A percentile compares a stretch with the other conserved stretches of the same genome.
These are phyloP conservation scores for Globisporangium spinosum DNA, from an alignment of 352 stramenopile genomes.

Conservation along the genomic window DNA sequence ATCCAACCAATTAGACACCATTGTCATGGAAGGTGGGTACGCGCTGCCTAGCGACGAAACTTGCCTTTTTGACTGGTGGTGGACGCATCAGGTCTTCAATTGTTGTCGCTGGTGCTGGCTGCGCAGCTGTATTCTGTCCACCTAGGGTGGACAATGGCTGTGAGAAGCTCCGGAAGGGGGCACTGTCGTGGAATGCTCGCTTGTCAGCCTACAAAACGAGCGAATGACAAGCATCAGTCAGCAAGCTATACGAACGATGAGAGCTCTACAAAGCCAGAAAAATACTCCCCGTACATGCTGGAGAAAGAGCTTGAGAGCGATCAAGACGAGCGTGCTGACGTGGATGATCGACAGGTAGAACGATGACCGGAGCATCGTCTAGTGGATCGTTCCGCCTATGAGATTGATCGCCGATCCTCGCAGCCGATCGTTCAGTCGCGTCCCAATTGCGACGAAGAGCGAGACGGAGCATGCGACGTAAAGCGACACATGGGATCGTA, in stretches of 20 bases:
- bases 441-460: slow-evolving; percentile 57
- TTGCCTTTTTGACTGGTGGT: slow-evolving; percentile 28
- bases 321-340: slow-evolving; percentile 54
- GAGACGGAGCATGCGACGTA: slow-evolving; percentile 41
- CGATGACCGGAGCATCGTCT: slow-evolving; percentile 57
- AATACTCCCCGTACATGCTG: slow-evolving; percentile 42
- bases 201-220: slow-evolving; percentile 25
- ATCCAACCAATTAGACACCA: not conserved
- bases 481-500: slow-evolving; percentile 51
- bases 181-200: not conserved
- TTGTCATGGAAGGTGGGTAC: not conserved
- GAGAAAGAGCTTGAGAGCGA: slow-evolving; percentile 74
- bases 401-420: slow-evolving; percentile 74
- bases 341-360: slow-evolving; percentile 64
- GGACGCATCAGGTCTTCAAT: slow-evolving; percentile 39
- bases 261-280: not conserved
- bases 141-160: not conserved
- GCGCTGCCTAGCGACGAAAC: not conserved
- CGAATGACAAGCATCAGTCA: not conserved
- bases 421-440: slow-evolving; percentile 66
- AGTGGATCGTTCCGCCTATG: slow-evolving; percentile 72
- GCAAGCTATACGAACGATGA: not conserved
- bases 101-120: slow-evolving; percentile 10
- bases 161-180: not conserved
- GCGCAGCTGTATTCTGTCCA: not conserved